These are phyloP conservation scores for Platanthera zijinensis DNA, from an alignment of 106 monocot genomes.

Conservation along the genomic window DNA sequence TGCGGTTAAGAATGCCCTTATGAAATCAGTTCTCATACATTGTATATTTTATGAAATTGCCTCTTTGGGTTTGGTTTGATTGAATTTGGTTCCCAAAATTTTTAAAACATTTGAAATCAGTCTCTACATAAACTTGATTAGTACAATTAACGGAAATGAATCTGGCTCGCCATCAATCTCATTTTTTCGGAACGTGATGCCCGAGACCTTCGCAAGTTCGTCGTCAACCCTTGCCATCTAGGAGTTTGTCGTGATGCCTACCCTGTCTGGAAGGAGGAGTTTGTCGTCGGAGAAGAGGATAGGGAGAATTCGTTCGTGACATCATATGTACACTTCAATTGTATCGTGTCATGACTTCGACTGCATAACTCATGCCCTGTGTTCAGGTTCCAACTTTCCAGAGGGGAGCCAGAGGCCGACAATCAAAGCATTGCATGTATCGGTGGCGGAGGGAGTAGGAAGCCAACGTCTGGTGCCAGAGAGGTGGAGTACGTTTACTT, in stretches of 20 bases:
- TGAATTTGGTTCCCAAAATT: too few relatives aligned
- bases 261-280: slow-evolving; percentile 88
- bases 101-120: too few relatives aligned
- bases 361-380: slow-evolving; percentile 80
- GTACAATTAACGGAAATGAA: too few relatives aligned
- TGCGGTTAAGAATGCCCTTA: too few relatives aligned
- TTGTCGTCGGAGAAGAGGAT: slow-evolving; percentile 46
- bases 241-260: slow-evolving; percentile 5
- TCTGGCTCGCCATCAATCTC: too few relatives aligned
- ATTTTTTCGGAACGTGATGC: too few relatives aligned
- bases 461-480: neutral
- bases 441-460: neutral
- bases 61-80: too few relatives aligned
- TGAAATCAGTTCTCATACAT: too few relatives aligned
- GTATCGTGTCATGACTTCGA: slow-evolving; percentile 66
- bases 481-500: slow-evolving; percentile 27
- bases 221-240: too few relatives aligned
- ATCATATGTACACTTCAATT: slow-evolving; percentile 72
- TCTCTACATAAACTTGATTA: too few relatives aligned
- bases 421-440: neutral
- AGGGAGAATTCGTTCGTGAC: slow-evolving; percentile 62
- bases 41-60: too few relatives aligned
- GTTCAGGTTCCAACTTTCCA: slow-evolving; percentile 49
- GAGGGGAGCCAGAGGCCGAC: neutral
- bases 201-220: too few relatives aligned